A percentile compares a stretch with the other conserved stretches of the same genome.
Conservation (phyloP, 208 protist genomes). For the Leishmania martiniquensis region DNA sequence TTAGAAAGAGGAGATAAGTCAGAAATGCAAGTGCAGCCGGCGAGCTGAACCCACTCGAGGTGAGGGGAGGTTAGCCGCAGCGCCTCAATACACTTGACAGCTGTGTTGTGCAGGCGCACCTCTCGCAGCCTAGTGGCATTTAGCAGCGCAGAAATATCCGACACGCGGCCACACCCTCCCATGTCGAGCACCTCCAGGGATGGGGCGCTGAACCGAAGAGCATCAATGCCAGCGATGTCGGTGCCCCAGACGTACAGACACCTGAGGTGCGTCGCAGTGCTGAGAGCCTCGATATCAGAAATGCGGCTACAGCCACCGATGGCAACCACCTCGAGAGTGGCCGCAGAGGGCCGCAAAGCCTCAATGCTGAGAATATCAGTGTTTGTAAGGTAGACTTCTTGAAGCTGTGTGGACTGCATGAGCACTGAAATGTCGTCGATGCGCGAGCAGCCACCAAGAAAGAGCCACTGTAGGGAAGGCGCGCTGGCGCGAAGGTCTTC, state of each 20-base stretch:
- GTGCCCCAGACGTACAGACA: constrained; percentile 15
- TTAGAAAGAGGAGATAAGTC: constrained; percentile 8
- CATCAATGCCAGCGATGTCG: constrained; percentile 3
- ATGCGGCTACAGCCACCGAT: constrained; percentile 14
- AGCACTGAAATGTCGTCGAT: constrained; percentile 6
- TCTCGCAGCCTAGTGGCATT: constrained; percentile 11
- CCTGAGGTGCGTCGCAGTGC: not conserved
- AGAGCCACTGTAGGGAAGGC: constrained; percentile 5
- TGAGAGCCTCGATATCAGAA: constrained; percentile 1
- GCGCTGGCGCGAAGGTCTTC: constrained; percentile 7
- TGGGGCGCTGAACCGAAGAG: constrained; percentile 1
- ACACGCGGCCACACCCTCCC: not conserved
- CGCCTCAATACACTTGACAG: constrained; percentile 2
- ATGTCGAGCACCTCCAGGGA: constrained; percentile 12
- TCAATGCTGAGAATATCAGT: constrained; percentile 4
- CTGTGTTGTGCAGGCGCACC: constrained; percentile 16
- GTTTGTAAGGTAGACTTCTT: constrained; percentile 13
- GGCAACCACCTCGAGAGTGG: constrained; percentile 10
- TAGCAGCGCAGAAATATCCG: not conserved
- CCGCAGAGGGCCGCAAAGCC: not conserved
- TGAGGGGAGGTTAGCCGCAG: constrained; percentile 1
- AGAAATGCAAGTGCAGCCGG: constrained; percentile 2
- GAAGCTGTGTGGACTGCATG: not conserved
- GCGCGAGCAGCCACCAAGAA: constrained; percentile 6
- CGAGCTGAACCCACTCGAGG: constrained; percentile 6